A percentile compares a stretch with the other conserved stretches of the same genome.
These are phyloP conservation scores for Coemansia sp. DNA, from an alignment of 192 early-diverging fungal species.

Conservation along the genomic window DNA sequence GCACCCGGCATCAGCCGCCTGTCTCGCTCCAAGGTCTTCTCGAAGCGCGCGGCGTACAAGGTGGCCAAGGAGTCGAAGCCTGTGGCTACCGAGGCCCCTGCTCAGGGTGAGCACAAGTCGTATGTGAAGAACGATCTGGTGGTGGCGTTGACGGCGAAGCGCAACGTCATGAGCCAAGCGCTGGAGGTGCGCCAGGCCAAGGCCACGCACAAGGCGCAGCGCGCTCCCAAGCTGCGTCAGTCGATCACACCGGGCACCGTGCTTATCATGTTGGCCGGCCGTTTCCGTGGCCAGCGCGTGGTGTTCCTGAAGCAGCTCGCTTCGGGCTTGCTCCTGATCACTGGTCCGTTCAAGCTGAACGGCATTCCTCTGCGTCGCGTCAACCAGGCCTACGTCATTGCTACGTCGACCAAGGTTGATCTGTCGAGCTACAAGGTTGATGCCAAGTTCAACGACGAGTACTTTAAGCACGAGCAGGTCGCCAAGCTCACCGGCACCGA, in stretches of 20 bases:
- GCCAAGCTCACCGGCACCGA: constrained; percentile 76
- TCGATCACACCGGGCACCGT: constrained; percentile 98
- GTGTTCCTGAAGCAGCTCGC: constrained; percentile 96
- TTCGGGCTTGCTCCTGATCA: constrained; percentile 93
- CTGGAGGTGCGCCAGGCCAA: constrained; percentile 80
- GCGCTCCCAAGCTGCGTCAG: constrained; percentile 73
- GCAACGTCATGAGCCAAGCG: constrained; percentile 74
- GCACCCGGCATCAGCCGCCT: constrained; percentile 81
- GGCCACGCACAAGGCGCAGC: constrained; percentile 73
- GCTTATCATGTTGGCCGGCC: constrained; percentile 91
- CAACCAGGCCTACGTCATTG: constrained; percentile 99
- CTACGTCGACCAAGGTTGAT: constrained; percentile 99
- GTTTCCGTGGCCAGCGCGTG: constrained; percentile 97
- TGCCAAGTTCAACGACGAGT: constrained; percentile 85
- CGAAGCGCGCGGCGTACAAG: constrained; percentile 90
- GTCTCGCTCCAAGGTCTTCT: constrained; percentile 78
- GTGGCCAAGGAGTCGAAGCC: constrained; percentile 67
- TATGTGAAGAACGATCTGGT: constrained; percentile 74
- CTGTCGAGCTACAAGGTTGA: constrained; percentile 68
- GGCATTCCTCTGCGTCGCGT: constrained; percentile 97
- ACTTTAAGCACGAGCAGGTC: constrained; percentile 84
- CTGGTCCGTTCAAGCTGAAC: constrained; percentile 98
- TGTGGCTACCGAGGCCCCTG: constrained; percentile 10
- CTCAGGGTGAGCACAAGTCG: constrained; percentile 52
- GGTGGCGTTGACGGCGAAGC: constrained; percentile 66